phyloP scores from a whole-genome alignment of 805 yeast species.

The Yamadazyma kitorensis region DNA sequence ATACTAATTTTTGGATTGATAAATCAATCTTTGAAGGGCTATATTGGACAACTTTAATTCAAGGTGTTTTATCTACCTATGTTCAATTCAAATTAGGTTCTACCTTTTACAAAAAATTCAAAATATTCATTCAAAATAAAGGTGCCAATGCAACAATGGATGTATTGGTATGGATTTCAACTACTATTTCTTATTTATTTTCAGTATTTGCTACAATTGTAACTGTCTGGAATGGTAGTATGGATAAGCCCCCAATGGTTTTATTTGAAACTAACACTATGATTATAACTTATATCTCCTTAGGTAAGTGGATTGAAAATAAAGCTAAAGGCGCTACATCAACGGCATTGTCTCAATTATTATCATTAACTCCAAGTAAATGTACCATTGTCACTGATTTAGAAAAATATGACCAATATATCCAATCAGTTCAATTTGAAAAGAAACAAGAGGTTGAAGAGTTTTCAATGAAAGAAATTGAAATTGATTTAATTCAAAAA shows the following conservation, averaged over 20 bases:
- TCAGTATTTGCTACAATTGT: conserved; percentile 62
- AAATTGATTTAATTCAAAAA: conserved; percentile 73
- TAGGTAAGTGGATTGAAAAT: conserved; percentile 91
- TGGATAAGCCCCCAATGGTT: conserved; percentile 54
- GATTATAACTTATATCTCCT: conserved; percentile 77
- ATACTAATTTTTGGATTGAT: conserved; percentile 27
- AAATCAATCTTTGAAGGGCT: conserved; percentile 55
- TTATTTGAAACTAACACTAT: conserved; percentile 85
- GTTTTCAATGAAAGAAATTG: conserved; percentile 47
- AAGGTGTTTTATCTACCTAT: conserved; percentile 54
- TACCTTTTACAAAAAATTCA: conserved; percentile 63
- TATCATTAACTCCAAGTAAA: conserved; percentile 75
- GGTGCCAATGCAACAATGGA: conserved; percentile 80
- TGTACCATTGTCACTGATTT: conserved; percentile 60
- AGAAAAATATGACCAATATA: conserved; percentile 19
- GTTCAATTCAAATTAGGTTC: conserved; percentile 67
- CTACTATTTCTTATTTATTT: conserved; percentile 72
- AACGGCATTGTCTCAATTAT: conserved; percentile 74
- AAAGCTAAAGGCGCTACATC: conserved; percentile 94
- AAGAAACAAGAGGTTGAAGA: conserved; percentile 14
- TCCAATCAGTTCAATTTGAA: conserved; percentile 8
- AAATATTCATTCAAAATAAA: conserved; percentile 61
- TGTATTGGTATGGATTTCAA: conserved; percentile 79
- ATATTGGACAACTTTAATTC: conserved; percentile 59
- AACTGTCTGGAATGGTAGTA: conserved; percentile 42